Percentiles rank a stretch among this genome's conserved stretches.
Evolutionary conservation across 202 grass and related monocot genomes (phyloP).

Genomic region (Dendrocalamus latiflorus): DNA sequence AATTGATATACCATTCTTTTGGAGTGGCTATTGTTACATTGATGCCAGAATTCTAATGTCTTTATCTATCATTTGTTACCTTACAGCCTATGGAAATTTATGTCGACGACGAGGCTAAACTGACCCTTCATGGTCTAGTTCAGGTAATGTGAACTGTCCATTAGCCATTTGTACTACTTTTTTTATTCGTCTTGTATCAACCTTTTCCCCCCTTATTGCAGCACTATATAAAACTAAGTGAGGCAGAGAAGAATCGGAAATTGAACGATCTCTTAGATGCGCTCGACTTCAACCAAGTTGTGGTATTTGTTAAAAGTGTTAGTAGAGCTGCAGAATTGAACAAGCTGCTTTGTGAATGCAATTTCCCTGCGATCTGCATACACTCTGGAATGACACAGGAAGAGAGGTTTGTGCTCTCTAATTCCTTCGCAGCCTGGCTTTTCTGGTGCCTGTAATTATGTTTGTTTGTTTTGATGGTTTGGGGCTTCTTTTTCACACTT

Average conservation of each 20-base stretch:
- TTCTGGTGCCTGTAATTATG: not conserved
- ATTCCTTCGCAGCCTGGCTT: not conserved
- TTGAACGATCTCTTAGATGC: conserved; percentile 95
- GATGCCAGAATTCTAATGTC: conserved; percentile 51
- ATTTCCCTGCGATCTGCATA: conserved; percentile 79
- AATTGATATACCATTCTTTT: conserved; percentile 35
- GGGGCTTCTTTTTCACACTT: not conserved
- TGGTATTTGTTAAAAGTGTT: conserved; percentile 85
- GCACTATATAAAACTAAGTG: conserved; percentile 88
- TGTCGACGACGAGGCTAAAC: conserved; percentile 86
- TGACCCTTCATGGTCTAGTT: conserved; percentile 90
- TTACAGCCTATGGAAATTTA: conserved; percentile 99
- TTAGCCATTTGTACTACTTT: not conserved
- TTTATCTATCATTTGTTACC: conserved; percentile 72
- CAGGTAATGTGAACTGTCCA: conserved; percentile 41
- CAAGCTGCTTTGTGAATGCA: conserved; percentile 73
- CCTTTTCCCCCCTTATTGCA: not conserved
- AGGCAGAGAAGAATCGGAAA: conserved; percentile 88
- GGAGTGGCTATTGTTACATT: conserved; percentile 41
- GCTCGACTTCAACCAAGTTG: conserved; percentile 81
- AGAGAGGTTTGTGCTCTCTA: conserved; percentile 44
- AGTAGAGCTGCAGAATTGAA: conserved; percentile 67
- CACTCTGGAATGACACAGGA: conserved; percentile 87
- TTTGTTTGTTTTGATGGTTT: not conserved
- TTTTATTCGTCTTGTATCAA: not conserved